A percentile compares a stretch with the other conserved stretches of the same genome.
Conservation (phyloP, 179 eudicot species). For the Beta lomatogona region DNA sequence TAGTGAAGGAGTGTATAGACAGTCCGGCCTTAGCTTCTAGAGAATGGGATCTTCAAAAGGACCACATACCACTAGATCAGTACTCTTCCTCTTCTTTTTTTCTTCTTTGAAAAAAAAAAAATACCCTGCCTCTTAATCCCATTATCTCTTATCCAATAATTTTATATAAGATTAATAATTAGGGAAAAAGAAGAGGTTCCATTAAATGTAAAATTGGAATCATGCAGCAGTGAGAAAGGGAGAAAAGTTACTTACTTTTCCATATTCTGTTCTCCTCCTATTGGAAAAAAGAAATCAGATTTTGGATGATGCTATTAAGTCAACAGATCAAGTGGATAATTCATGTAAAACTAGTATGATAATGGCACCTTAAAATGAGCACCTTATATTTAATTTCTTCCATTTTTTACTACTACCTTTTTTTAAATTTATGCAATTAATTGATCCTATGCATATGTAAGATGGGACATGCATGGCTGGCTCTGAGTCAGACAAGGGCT, state of each 20-base stretch:
- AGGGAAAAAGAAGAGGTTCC: slow-evolving; percentile 1
- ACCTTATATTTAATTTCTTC: background rate
- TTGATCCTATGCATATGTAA: slow-evolving; percentile 15
- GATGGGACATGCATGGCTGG: slow-evolving; percentile 32
- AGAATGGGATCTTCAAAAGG: slow-evolving; percentile 10
- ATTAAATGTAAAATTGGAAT: slow-evolving; percentile 17
- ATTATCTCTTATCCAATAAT: background rate
- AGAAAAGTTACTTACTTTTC: slow-evolving; percentile 24
- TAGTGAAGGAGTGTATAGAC: background rate
- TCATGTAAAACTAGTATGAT: background rate
- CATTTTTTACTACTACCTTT: background rate
- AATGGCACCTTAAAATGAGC: slow-evolving; percentile 21
- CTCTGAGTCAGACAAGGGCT: slow-evolving; percentile 31
- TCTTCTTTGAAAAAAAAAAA: background rate
- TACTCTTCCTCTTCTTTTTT: background rate
- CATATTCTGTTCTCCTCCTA: slow-evolving; percentile 10
- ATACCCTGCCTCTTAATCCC: background rate
- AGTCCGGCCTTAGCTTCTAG: background rate
- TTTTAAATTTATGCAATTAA: background rate
- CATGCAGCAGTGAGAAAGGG: background rate
- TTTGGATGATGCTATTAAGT: slow-evolving; percentile 27
- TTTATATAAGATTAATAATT: background rate
- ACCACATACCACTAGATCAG: background rate
- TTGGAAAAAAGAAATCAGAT: background rate
- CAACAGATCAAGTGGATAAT: slow-evolving; percentile 33